phyloP scores from a whole-genome alignment of 345 rosid genomes.

The Litchi chinensis region DNA sequence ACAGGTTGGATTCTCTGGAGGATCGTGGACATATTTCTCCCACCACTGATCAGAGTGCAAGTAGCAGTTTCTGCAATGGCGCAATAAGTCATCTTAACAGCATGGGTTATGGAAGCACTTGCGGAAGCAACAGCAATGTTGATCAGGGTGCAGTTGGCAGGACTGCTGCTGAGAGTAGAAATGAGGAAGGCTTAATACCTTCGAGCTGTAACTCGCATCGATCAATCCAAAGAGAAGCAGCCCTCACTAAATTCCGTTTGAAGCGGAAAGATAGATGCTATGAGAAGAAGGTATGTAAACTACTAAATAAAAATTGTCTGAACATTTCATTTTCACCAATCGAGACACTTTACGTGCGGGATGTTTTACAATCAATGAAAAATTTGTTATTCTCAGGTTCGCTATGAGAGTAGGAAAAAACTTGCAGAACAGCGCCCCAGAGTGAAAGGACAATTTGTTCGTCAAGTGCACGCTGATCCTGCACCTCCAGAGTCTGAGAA shows the following conservation, averaged over 20 bases:
- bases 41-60: conserved; percentile 60
- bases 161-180: conserved; percentile 53
- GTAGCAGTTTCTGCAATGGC: conserved; percentile 65
- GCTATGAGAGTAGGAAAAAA: conserved; percentile 74
- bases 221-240: conserved; percentile 82
- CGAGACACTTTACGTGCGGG: not conserved
- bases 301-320: not conserved
- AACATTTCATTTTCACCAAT: not conserved
- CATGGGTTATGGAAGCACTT: conserved; percentile 51
- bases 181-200: conserved; percentile 40
- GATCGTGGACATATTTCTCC: conserved; percentile 60
- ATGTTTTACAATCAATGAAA: not conserved
- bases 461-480: conserved; percentile 40
- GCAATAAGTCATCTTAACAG: conserved; percentile 42
- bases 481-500: conserved; percentile 28
- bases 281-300: conserved; percentile 75
- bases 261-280: conserved; percentile 96
- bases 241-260: conserved; percentile 80
- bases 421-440: conserved; percentile 81
- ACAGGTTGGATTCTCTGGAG: conserved; percentile 41
- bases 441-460: conserved; percentile 77
- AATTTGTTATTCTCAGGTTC: conserved; percentile 47
- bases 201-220: conserved; percentile 43
- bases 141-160: conserved; percentile 44
- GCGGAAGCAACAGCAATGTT: conserved; percentile 49